Base-by-base conservation (phyloP, 176 grass and related monocot genomes). In the Oryza glumipatula region DNA sequence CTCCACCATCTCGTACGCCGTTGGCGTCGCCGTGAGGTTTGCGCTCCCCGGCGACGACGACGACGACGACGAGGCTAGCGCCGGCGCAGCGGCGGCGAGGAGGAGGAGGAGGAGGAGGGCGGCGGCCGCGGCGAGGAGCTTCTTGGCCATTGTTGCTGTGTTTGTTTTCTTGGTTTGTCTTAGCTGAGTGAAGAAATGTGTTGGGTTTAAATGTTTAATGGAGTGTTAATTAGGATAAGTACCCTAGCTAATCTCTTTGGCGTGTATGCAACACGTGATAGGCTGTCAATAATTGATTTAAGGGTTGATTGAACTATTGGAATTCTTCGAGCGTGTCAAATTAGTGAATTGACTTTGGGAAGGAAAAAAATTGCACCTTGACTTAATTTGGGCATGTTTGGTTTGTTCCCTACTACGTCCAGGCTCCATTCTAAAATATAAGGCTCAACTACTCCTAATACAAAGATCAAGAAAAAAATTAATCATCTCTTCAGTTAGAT, bases 1-100 rank as follows among this genome's bases (percentile, higher is more conserved):
- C 86, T 89, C 93, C 65, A 95, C 76, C 83, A 95, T 86, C 49
- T 95, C 81, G 76, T 95, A 95, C 28, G 93, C 93, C 5, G 88
- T 86, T 23, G 93, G 87, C 22, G 17, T 0, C 19, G 72, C 60
- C 32, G 19, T 56, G 52, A 19, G 15, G 52, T 56, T 56, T 56
- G 52, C n/a, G 76, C 35, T 66, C 0, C 7, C 68, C 3, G 22
- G 30, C 30, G 30, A 32, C 30, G 30, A 32, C 30, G 33, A 17
- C 1, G 78, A 17, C 1, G 78, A 17, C 1, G 78, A 17, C 1
- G 78, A 17, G 0, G 78, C 14, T 48, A 46, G 6, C n/a, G 80
- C 1, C 9, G 77, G 0, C 17, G 67, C 14, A 1, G 21, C 5
- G 1, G 21, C 47, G 6, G 7, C 6, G 12, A 49, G 5, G n/a